Evolutionary conservation across 768 basidiomycete species (phyloP), one percentile per base, ranked within the genome.

Genomic region (Chalciporus chontae): DNA sequence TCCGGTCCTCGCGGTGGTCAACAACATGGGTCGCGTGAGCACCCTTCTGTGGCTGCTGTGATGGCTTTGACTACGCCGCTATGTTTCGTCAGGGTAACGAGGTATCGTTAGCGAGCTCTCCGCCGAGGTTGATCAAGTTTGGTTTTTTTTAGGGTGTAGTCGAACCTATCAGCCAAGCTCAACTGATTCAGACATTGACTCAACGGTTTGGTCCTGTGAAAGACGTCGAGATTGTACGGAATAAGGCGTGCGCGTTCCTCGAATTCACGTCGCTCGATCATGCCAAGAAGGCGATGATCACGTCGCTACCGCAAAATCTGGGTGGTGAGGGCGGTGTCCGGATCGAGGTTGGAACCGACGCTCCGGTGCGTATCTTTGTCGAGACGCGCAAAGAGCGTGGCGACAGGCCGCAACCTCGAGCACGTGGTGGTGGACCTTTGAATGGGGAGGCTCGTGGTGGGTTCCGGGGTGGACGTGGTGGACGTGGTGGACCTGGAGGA

Each of bases 321-420:
- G 94, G 94, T 51, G 94, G 94, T 32, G 91, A 94, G 55, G 94
- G 93, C 48, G 94, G 94, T 13, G 77, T 98, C 54, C 84, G 80
- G 64, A 68, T 95, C 45, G 87, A 88, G 42, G 75, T 77, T 8
- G 84, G 80, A 1, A 79, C 78, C 4, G 82, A 80, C 7, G 68
- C 54, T 2, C 71, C 69, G 50, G 67, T 78, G 29, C 73, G 85
- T 51, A 83, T 97, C 51, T 76, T 72, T 52, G 81, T 97, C 31
- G 94, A 95, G 77, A 90, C 87, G 38, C 81, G 90, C 68, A 96
- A 93, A 75, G 94, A 97, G 72, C 79, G 92, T 40, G 81, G 83
- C 32, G 92, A 96, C n/a, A 72, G 94, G 49, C 84, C 85, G 3
- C 71, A 75, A 2, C 75, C 69, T 55, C 71, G 86, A 29, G 76